Conservation (phyloP, 2,329 filamentous ascomycete genomes). For the Thielaviopsis ethacetica region DNA sequence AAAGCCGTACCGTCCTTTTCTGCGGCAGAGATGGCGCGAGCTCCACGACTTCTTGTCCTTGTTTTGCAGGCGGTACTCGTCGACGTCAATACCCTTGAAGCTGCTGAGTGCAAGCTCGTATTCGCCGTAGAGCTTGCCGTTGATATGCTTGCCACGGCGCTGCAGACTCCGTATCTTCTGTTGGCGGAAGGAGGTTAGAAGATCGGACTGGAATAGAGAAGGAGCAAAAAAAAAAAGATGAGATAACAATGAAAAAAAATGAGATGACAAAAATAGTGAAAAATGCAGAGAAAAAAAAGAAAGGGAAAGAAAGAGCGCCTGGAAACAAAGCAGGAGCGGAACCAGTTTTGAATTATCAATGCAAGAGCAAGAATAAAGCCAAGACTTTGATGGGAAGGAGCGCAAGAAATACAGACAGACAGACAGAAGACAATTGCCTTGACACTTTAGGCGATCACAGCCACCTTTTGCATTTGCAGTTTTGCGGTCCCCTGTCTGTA, state of each 20-base stretch:
- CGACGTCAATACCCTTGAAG: constrained; percentile 1
- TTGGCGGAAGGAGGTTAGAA: not conserved
- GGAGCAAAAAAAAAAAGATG: not conserved
- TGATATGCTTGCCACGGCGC: not conserved
- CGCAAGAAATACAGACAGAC: not conserved
- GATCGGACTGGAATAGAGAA: not conserved
- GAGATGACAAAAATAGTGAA: not conserved
- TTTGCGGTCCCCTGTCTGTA: too few species aligned
- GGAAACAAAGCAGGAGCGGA: too few species aligned
- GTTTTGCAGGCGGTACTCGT: not conserved
- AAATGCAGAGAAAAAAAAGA: not conserved
- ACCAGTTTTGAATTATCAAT: not conserved
- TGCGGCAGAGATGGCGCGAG: too few species aligned
- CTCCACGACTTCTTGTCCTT: not conserved
- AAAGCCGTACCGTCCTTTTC: too few species aligned
- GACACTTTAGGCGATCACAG: too few species aligned
- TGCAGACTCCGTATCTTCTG: not conserved
- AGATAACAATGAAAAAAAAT: not conserved
- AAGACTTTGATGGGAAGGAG: not conserved
- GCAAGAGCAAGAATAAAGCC: not conserved
- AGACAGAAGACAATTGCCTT: too few species aligned
- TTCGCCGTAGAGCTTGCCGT: constrained; percentile 4
- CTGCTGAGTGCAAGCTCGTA: constrained; percentile 4
- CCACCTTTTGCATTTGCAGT: too few species aligned
- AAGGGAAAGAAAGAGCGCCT: too few species aligned